Evolutionary conservation across 192 early-diverging fungal species (phyloP).

Genomic region (Rhizophagus sp.): DNA sequence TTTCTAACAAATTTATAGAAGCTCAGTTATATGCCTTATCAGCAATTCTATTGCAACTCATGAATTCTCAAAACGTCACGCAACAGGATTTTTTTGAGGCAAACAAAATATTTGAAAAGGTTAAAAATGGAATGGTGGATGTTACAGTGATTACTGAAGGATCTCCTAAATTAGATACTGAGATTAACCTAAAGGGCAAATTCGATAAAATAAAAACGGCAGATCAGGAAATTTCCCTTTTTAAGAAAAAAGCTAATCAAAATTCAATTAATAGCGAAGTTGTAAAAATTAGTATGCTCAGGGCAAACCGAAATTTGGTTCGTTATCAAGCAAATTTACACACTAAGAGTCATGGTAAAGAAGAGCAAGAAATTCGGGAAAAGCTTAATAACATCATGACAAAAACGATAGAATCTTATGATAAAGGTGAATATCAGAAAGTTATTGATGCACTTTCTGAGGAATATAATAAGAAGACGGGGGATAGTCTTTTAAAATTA

Average conservation of each 20-base stretch:
- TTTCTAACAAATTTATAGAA: background rate
- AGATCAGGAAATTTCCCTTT: background rate
- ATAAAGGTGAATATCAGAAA: background rate
- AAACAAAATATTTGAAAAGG: slow-evolving; percentile 8
- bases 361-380: background rate
- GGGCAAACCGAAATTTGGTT: background rate
- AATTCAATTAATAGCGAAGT: background rate
- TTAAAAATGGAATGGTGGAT: background rate
- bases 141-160: background rate
- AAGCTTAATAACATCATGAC: background rate
- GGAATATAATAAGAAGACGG: background rate
- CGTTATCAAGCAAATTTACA: background rate
- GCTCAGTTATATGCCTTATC: slow-evolving; percentile 7
- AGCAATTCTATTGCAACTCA: background rate
- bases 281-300: background rate
- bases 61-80: background rate
- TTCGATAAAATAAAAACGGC: background rate
- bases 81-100: background rate
- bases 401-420: background rate
- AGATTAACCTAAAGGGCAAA: background rate
- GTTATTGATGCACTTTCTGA: background rate
- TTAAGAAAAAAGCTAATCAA: background rate
- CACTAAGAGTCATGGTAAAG: background rate
- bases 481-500: background rate
- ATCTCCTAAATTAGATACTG: background rate